A percentile compares a stretch with the other conserved stretches of the same genome.
phyloP scores from a whole-genome alignment of 192 early-diverging fungal genomes.

The Backusella morwellensis region DNA sequence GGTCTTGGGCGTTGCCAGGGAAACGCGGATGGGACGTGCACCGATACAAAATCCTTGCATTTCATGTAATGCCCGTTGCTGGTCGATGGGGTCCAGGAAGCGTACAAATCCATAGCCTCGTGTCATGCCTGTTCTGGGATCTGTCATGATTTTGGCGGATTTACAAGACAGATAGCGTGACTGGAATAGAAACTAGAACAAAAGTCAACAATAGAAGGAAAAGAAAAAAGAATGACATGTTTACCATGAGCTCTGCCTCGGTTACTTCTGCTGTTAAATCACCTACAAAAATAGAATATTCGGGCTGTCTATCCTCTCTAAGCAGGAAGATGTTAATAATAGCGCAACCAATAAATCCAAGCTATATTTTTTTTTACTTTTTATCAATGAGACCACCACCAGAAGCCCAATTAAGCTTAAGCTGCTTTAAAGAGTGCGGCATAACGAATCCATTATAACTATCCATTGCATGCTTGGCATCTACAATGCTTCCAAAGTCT shows the following conservation, averaged over 20 bases:
- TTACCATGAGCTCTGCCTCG: slow-evolving; percentile 77
- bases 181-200: slow-evolving; percentile 72
- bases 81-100: slow-evolving; percentile 84
- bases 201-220: not conserved
- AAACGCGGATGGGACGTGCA: slow-evolving; percentile 88
- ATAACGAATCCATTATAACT: slow-evolving; percentile 78
- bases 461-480: slow-evolving; percentile 68
- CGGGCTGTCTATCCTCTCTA: slow-evolving; percentile 62
- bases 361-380: slow-evolving; percentile 33
- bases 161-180: slow-evolving; percentile 81
- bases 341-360: too few species aligned
- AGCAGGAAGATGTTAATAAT: too few species aligned
- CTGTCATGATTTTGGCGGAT: slow-evolving; percentile 92
- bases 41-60: slow-evolving; percentile 86
- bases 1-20: slow-evolving; percentile 80
- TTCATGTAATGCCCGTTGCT: slow-evolving; percentile 84
- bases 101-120: slow-evolving; percentile 96
- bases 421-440: slow-evolving; percentile 74
- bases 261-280: slow-evolving; percentile 90
- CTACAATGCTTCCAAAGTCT: slow-evolving; percentile 68
- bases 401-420: slow-evolving; percentile 95
- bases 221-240: not conserved
- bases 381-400: slow-evolving; percentile 66
- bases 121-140: slow-evolving; percentile 77
- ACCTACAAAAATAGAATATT: slow-evolving; percentile 97